Base-by-base conservation (phyloP, 345 rosid genomes). In the Salix dunnii region DNA sequence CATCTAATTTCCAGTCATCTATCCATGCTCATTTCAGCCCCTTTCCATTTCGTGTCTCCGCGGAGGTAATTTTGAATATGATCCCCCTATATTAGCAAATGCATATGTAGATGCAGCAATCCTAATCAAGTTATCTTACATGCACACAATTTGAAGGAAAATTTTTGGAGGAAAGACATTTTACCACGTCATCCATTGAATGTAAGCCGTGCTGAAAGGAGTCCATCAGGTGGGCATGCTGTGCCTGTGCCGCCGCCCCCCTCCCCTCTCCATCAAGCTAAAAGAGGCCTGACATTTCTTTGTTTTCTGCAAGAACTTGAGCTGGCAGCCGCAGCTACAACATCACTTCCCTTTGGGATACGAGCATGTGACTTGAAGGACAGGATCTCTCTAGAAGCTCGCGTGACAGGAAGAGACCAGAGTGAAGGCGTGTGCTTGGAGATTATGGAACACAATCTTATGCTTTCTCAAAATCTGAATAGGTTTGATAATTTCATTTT, bases 1-100 rank as follows among this genome's bases (percentile, higher is more conserved):
- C 91, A 12, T 90, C 83, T 73, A 82, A 87, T 1, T 76, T 88
- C 79, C 92, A 90, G 60, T 86, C 93, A n/a, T 80, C 97, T 17
- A 46, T 87, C 74, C 91, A 85, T 25, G 71, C 81, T 78, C 89
- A 90, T 70, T 85, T 82, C 38, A 89, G 82, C 65, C 82, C 88
- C 20, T 89, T 85, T 70, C 90, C 86, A 72, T 78, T 77, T 30
- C 78, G 82, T 25, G 58, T 70, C 62, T 49, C 90, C 70, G 81
- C 85, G 6, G 79, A 64, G 96, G 97, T 91, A 68, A 81, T 83
- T 77, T 72, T 49, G 62, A 60, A 30, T 25, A 60, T 36, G 58
- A 42, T 27, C 36, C 36, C 67, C 71, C 18, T 60, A 2, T 23
- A 14, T 66, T 73, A 28, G 42, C 17, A 61, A 70, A 31, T 14